phyloP scores from a whole-genome alignment of 2,329 filamentous ascomycete genomes.

The Xylaria sp. region DNA sequence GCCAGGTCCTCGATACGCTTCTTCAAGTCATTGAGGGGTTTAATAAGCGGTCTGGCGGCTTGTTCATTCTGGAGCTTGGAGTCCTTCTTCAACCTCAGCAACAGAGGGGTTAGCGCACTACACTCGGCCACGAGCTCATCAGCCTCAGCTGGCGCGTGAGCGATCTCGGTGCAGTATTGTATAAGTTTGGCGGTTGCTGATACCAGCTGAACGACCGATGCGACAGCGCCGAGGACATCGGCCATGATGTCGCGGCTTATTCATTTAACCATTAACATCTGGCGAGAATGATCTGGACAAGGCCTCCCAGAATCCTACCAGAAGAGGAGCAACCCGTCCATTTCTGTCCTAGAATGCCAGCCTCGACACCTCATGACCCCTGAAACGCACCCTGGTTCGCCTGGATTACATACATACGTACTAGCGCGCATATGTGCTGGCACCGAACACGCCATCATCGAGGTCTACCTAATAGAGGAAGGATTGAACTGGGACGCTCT shows the following conservation, averaged over 20 bases:
- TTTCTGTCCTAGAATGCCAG: neutral
- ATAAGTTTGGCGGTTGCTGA: conserved; percentile 22
- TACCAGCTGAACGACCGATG: conserved; percentile 22
- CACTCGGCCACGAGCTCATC: conserved; percentile 21
- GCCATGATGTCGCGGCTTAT: conserved; percentile 18
- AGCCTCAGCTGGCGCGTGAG: conserved; percentile 15
- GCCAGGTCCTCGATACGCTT: conserved; percentile 18
- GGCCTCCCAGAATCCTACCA: neutral
- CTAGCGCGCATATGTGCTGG: neutral
- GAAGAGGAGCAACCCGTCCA: conserved; percentile 10
- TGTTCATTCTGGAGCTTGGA: conserved; percentile 16
- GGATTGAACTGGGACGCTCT: neutral
- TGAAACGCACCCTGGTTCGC: conserved; percentile 18
- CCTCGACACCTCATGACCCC: neutral
- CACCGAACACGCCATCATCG: neutral
- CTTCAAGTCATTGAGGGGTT: conserved; percentile 22
- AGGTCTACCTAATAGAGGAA: neutral
- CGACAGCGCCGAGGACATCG: conserved; percentile 16
- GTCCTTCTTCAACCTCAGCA: conserved; percentile 28
- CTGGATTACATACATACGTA: conserved; percentile 4
- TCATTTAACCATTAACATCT: neutral
- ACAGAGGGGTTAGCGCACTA: conserved; percentile 6
- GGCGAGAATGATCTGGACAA: neutral
- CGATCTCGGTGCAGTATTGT: conserved; percentile 23
- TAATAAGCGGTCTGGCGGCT: conserved; percentile 8